phyloP scores from a whole-genome alignment of 345 rosid genomes.

The Acer campestre region DNA sequence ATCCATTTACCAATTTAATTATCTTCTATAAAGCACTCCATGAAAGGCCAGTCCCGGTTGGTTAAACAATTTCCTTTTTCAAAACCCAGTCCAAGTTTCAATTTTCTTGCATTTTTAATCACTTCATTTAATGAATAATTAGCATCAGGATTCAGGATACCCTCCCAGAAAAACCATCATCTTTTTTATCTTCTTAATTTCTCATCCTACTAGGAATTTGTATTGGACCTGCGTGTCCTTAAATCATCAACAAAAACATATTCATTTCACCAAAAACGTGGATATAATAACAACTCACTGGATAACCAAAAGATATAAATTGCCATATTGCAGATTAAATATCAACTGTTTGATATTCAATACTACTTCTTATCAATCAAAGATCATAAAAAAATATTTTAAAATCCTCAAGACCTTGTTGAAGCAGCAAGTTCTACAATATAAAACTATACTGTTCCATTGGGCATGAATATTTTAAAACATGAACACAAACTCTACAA shows the following conservation, averaged over 20 bases:
- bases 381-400: background rate
- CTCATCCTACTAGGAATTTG: background rate
- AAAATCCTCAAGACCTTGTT: background rate
- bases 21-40: no score
- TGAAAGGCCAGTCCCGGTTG: no score
- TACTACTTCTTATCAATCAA: background rate
- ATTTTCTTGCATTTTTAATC: background rate
- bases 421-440: background rate
- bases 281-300: background rate
- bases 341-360: background rate
- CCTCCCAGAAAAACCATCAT: background rate
- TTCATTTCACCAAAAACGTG: background rate
- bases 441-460: background rate
- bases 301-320: background rate
- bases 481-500: background rate
- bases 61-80: no score
- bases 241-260: background rate
- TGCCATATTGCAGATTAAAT: background rate
- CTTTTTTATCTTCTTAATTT: no score
- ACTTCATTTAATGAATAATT: background rate
- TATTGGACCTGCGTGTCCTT: no score
- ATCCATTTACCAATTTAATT: background rate
- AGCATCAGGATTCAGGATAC: background rate
- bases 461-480: background rate
- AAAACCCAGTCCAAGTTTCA: background rate